Evolutionary conservation across 2,329 filamentous ascomycete genomes (phyloP).

Genomic region (Talaromyces sp.): DNA sequence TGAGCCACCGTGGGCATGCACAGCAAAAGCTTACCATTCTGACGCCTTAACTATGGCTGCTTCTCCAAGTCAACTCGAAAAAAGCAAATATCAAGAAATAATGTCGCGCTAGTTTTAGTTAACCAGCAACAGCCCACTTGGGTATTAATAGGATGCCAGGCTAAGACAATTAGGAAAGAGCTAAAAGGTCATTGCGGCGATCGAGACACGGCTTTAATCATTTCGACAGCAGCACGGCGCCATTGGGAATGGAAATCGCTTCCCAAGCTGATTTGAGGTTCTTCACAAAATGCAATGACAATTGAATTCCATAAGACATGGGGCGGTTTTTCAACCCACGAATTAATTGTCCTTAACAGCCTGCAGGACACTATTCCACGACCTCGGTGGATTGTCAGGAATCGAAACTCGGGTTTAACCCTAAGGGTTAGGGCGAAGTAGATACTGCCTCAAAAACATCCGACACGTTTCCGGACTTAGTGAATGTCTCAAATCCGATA

Average conservation of each 20-base stretch:
- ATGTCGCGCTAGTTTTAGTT: background rate
- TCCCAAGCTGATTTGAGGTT: no score
- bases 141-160: background rate
- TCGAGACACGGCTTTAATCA: background rate
- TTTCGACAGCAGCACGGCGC: background rate
- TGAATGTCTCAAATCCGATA: no score
- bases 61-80: background rate
- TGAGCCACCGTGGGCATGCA: background rate
- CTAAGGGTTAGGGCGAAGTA: no score
- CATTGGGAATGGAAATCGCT: background rate
- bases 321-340: no score
- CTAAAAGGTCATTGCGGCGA: background rate
- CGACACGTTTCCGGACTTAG: no score
- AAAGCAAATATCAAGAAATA: background rate
- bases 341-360: no score
- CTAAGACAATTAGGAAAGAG: background rate
- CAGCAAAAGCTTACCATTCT: background rate
- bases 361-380: no score
- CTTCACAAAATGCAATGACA: no score
- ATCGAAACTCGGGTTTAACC: no score
- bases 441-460: no score
- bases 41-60: background rate
- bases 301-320: no score
- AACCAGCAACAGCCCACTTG: background rate
- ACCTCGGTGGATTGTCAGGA: no score